Evolutionary conservation across 257 asterid genomes (phyloP).

Genomic region (Plantago ovata): DNA sequence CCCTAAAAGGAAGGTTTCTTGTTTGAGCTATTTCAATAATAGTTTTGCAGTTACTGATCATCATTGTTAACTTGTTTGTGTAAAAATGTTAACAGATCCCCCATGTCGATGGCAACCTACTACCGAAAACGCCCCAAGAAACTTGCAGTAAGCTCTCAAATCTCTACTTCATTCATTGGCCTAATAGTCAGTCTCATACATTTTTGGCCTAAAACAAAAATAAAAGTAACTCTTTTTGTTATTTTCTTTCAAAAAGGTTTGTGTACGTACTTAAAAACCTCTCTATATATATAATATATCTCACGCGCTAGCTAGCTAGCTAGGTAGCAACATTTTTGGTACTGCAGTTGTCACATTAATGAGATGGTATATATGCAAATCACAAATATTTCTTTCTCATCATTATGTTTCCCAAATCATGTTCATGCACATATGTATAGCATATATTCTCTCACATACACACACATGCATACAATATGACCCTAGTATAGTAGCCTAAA

Average conservation of each 20-base stretch:
- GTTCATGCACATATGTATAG: too few species aligned
- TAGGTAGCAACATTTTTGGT: background rate
- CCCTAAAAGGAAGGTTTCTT: too few species aligned
- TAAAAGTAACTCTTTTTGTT: background rate
- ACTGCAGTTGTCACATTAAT: background rate
- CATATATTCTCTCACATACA: too few species aligned
- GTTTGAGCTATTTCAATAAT: too few species aligned
- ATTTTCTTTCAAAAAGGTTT: too few species aligned
- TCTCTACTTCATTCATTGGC: slow-evolving; percentile 21
- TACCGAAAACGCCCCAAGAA: slow-evolving; percentile 57
- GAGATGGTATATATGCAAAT: background rate
- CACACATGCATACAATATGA: background rate
- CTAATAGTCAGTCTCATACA: too few species aligned
- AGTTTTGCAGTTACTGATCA: too few species aligned
- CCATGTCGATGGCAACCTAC: slow-evolving; percentile 54
- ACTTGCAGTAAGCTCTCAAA: slow-evolving; percentile 19
- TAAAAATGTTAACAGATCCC: slow-evolving; percentile 24
- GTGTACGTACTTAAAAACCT: too few species aligned
- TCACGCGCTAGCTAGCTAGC: background rate
- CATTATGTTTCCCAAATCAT: background rate
- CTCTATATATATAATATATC: background rate
- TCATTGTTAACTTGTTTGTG: too few species aligned
- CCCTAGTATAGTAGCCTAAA: background rate
- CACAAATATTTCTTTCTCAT: background rate
- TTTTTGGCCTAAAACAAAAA: too few species aligned